phyloP scores from a whole-genome alignment of 768 basidiomycete species.

The Wakefieldia striispora region DNA sequence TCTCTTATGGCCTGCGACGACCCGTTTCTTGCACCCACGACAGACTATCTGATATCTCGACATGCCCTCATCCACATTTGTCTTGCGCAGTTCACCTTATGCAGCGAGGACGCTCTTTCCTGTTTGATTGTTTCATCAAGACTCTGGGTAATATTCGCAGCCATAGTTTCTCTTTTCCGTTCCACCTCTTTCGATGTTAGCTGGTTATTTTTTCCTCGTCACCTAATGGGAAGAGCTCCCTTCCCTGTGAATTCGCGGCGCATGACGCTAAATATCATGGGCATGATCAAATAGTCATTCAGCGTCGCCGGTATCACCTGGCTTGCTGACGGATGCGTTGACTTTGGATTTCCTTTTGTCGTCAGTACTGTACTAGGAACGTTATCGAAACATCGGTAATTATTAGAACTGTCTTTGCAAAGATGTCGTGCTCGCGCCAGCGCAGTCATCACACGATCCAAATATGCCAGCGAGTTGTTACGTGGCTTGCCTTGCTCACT shows the following conservation, averaged over 20 bases:
- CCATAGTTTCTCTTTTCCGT: slow-evolving; percentile 13
- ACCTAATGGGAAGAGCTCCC: slow-evolving; percentile 24
- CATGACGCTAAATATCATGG: slow-evolving; percentile 12
- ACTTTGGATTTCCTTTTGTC: too few relatives aligned
- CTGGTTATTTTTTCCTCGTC: slow-evolving; percentile 13
- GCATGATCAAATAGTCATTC: slow-evolving; percentile 15
- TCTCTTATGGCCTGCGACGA: slow-evolving; percentile 36
- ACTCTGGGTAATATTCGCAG: slow-evolving; percentile 14
- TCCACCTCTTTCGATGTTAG: slow-evolving; percentile 14
- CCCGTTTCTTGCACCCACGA: slow-evolving; percentile 33
- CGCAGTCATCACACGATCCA: too few relatives aligned
- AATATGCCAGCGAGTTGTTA: too few relatives aligned
- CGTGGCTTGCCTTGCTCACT: too few relatives aligned
- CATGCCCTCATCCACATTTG: slow-evolving; percentile 21
- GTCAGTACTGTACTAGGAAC: too few relatives aligned
- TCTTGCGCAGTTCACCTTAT: slow-evolving; percentile 26
- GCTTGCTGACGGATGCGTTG: too few relatives aligned
- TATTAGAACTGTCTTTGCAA: not conserved
- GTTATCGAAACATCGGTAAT: too few relatives aligned
- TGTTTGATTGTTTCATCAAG: slow-evolving; percentile 11
- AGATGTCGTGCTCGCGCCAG: slow-evolving; percentile 19
- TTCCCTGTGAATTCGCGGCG: slow-evolving; percentile 24
- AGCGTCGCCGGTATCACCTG: not conserved
- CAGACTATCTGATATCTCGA: slow-evolving; percentile 34
- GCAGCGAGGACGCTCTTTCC: slow-evolving; percentile 15